Conservation (phyloP, 2,329 filamentous ascomycete species). For the Fusarium anthophilum region DNA sequence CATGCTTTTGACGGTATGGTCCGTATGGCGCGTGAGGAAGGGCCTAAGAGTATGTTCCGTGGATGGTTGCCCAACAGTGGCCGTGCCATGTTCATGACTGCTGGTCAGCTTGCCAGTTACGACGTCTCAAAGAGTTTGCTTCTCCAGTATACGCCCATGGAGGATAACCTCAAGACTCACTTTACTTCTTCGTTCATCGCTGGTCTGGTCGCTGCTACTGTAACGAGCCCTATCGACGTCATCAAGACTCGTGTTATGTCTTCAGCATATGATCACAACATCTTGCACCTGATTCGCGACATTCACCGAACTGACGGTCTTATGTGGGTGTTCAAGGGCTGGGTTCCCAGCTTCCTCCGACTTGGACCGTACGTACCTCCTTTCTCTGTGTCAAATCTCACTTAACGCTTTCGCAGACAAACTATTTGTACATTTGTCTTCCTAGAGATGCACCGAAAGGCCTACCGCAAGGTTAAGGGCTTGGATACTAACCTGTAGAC, state of each 20-base stretch:
- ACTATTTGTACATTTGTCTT: slow-evolving; percentile 90
- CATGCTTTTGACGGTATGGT: slow-evolving; percentile 87
- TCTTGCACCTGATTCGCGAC: slow-evolving; percentile 70
- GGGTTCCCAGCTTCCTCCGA: slow-evolving; percentile 79
- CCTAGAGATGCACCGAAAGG: slow-evolving; percentile 84
- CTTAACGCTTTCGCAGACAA: slow-evolving; percentile 61
- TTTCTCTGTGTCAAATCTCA: neutral
- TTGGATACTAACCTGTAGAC: slow-evolving; percentile 43
- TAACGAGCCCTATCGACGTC: slow-evolving; percentile 87
- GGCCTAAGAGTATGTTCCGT: slow-evolving; percentile 78
- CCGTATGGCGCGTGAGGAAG: slow-evolving; percentile 89
- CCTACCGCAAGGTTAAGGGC: slow-evolving; percentile 68
- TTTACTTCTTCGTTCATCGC: slow-evolving; percentile 81
- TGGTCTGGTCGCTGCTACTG: slow-evolving; percentile 83
- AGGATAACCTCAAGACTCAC: slow-evolving; percentile 78
- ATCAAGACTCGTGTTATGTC: slow-evolving; percentile 92
- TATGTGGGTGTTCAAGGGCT: slow-evolving; percentile 88
- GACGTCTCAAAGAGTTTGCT: slow-evolving; percentile 81
- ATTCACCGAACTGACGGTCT: slow-evolving; percentile 77
- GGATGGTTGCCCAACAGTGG: slow-evolving; percentile 86
- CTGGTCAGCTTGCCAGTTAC: slow-evolving; percentile 84
- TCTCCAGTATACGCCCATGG: slow-evolving; percentile 71
- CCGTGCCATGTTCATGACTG: slow-evolving; percentile 88
- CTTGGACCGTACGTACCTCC: slow-evolving; percentile 66
- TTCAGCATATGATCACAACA: slow-evolving; percentile 59